A percentile compares a stretch with the other conserved stretches of the same genome.
Evolutionary conservation across 495 filamentous ascomycete species (phyloP).

Genomic region (Aspergillus baeticus): DNA sequence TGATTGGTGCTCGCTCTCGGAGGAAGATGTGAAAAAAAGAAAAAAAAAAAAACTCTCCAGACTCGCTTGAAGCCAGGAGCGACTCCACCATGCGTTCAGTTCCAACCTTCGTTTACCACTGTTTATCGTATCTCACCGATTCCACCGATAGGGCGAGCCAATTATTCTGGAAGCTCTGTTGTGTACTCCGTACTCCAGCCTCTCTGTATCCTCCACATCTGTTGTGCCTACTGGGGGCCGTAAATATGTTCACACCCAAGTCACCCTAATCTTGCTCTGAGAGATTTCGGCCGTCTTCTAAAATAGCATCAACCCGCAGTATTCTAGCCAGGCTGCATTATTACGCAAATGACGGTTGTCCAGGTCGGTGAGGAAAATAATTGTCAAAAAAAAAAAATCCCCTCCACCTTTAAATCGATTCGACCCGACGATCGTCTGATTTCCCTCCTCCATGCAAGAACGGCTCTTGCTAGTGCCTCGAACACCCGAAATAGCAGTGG

Average conservation of each 20-base stretch:
- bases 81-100: slow-evolving; percentile 3
- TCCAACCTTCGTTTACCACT: slow-evolving; percentile 6
- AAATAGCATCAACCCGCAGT: slow-evolving; percentile 7
- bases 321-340: slow-evolving; percentile 16
- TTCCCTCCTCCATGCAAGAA: slow-evolving; percentile 28
- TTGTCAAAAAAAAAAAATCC: slow-evolving; percentile 6
- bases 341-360: slow-evolving; percentile 6
- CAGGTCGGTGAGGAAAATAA: slow-evolving; percentile 35
- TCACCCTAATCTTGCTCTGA: slow-evolving; percentile 9
- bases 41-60: slow-evolving; percentile 2
- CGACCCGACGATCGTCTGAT: slow-evolving; percentile 34
- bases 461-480: slow-evolving; percentile 27
- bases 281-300: not conserved
- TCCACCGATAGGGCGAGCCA: slow-evolving; percentile 12
- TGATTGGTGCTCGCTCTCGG: too few species aligned
- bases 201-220: slow-evolving; percentile 14
- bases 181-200: slow-evolving; percentile 9
- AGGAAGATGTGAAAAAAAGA: not conserved
- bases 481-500: slow-evolving; percentile 16
- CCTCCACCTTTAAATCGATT: slow-evolving; percentile 22
- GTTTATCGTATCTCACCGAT: slow-evolving; percentile 20
- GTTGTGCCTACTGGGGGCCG: slow-evolving; percentile 9
- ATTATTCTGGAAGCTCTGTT: slow-evolving; percentile 29
- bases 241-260: slow-evolving; percentile 4
- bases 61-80: not conserved